phyloP scores from a whole-genome alignment of 345 rosid genomes.

The Euphorbia tirucalli region DNA sequence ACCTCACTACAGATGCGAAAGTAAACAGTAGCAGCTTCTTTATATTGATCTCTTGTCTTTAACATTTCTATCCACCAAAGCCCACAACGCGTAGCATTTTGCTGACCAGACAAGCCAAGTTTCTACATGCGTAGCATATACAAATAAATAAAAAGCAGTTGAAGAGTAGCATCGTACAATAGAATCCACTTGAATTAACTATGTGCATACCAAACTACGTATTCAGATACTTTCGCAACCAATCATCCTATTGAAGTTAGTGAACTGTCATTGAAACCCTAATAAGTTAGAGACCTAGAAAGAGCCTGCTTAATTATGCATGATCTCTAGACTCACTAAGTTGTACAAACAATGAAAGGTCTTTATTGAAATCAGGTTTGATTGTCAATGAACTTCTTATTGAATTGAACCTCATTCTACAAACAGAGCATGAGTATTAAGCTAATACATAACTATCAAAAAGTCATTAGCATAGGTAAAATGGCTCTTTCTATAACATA shows the following conservation, averaged over 20 bases:
- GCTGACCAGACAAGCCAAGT: slow-evolving; percentile 69
- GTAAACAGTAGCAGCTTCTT: slow-evolving; percentile 94
- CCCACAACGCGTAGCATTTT: slow-evolving; percentile 88
- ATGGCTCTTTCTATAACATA: not conserved
- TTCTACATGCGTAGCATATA: slow-evolving; percentile 46
- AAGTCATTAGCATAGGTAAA: not conserved
- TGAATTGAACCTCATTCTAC: not conserved
- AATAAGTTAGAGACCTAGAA: not conserved
- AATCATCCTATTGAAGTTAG: not conserved
- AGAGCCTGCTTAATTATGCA: not conserved
- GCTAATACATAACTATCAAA: too few species aligned
- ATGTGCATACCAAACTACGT: not conserved
- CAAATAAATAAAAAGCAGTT: not conserved
- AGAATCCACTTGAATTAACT: not conserved
- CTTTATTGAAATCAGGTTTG: not conserved
- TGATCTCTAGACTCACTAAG: not conserved
- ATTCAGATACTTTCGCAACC: not conserved
- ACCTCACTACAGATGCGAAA: slow-evolving; percentile 96
- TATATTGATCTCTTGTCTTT: slow-evolving; percentile 74
- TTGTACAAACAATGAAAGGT: not conserved
- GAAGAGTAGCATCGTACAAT: slow-evolving; percentile 2
- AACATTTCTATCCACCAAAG: slow-evolving; percentile 99
- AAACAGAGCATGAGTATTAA: not conserved
- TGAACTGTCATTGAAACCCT: not conserved
- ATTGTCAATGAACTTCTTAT: not conserved